A percentile compares a stretch with the other conserved stretches of the same genome.
Conservation (phyloP, 192 early-diverging fungal genomes). For the Coemansia asiatica region DNA sequence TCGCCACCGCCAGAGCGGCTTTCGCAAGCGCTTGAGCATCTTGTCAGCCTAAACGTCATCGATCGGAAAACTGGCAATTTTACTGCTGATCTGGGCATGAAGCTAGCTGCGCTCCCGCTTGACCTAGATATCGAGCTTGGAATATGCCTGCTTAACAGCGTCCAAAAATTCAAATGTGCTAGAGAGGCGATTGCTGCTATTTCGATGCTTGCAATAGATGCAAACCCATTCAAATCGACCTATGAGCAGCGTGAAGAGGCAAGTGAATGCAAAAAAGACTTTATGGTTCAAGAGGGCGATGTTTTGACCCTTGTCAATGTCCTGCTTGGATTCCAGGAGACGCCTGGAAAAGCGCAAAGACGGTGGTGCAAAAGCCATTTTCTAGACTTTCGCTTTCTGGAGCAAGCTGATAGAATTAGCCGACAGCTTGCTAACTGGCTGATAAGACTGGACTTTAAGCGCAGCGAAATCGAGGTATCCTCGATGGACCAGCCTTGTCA, state of each 20-base stretch:
- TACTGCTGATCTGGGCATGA: conserved; percentile 79
- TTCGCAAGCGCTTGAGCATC: conserved; percentile 79
- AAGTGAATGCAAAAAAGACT: conserved; percentile 83
- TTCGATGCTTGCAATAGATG: conserved; percentile 82
- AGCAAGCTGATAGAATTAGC: conserved; percentile 85
- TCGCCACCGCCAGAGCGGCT: conserved; percentile 90
- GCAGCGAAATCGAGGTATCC: conserved; percentile 64
- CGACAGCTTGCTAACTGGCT: conserved; percentile 83
- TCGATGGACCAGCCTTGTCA: conserved; percentile 62
- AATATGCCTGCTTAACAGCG: conserved; percentile 77
- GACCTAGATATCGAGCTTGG: conserved; percentile 89
- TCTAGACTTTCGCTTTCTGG: conserved; percentile 76
- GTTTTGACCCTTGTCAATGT: conserved; percentile 91
- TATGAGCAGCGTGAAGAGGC: conserved; percentile 77
- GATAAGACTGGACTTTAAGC: conserved; percentile 74
- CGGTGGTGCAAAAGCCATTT: conserved; percentile 75
- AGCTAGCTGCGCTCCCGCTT: conserved; percentile 93
- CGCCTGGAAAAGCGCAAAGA: conserved; percentile 77
- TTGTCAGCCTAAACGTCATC: conserved; percentile 83
- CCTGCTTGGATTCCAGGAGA: conserved; percentile 81
- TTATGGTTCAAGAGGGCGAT: conserved; percentile 90
- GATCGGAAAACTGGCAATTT: conserved; percentile 81
- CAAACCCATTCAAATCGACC: conserved; percentile 77
- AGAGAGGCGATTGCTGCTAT: conserved; percentile 91
- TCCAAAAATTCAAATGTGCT: conserved; percentile 72